These are phyloP conservation scores for Fusarium albidum DNA, from an alignment of 2,329 filamentous ascomycete species.

Conservation along the genomic window DNA sequence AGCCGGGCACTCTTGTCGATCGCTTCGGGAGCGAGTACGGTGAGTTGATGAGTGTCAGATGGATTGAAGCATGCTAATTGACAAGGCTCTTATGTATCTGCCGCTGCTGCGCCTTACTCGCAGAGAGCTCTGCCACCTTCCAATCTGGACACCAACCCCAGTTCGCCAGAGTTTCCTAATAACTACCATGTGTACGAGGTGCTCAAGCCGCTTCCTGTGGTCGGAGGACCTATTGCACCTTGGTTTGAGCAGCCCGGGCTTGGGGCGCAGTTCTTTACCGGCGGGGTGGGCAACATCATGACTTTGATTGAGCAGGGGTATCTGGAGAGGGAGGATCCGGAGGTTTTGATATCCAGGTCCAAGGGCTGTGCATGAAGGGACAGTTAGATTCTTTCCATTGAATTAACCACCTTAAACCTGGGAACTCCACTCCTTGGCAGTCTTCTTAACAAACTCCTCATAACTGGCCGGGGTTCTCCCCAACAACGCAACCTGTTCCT, in stretches of 20 bases:
- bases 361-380: conserved; percentile 18
- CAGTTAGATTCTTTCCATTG: too few species aligned
- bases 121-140: conserved; percentile 56
- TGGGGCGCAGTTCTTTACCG: conserved; percentile 47
- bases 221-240: conserved; percentile 54
- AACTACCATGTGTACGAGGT: conserved; percentile 60
- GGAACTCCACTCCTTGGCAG: conserved; percentile 8
- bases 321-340: conserved; percentile 23
- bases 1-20: conserved; percentile 53
- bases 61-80: conserved; percentile 4
- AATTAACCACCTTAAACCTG: too few species aligned
- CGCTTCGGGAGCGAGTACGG: conserved; percentile 57
- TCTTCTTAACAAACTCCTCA: conserved; percentile 12
- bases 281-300: conserved; percentile 36
- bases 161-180: conserved; percentile 48
- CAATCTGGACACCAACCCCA: conserved; percentile 50
- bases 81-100: conserved; percentile 46
- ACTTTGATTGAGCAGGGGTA: conserved; percentile 29
- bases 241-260: conserved; percentile 61
- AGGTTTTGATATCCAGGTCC: conserved; percentile 22
- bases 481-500: conserved; percentile 16
- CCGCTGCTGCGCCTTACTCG: conserved; percentile 55
- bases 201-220: conserved; percentile 47
- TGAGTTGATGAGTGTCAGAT: background rate
- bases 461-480: conserved; percentile 11